Conservation (phyloP, 202 grass and related monocot species). For the Miscanthus sacchariflorus region DNA sequence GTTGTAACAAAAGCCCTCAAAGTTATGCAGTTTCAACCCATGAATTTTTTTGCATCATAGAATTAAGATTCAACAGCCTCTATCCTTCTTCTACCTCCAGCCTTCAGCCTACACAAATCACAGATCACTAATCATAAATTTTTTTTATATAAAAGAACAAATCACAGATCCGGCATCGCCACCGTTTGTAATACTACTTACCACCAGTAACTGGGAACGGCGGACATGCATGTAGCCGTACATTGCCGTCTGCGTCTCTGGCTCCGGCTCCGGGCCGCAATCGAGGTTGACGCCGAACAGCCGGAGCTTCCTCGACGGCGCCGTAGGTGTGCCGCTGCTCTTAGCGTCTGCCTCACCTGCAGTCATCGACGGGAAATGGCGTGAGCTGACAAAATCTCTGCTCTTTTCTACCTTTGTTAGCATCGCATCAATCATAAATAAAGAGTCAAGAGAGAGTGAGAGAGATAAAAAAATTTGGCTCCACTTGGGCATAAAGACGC, state of each 20-base stretch:
- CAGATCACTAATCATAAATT: too few relatives aligned
- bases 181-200: slow-evolving; percentile 33
- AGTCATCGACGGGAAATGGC: slow-evolving; percentile 31
- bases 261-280: slow-evolving; percentile 71
- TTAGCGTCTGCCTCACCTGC: slow-evolving; percentile 58
- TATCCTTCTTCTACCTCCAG: too few relatives aligned
- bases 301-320: slow-evolving; percentile 69
- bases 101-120: too few relatives aligned
- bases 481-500: neutral
- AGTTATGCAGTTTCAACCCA: neutral
- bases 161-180: too few relatives aligned
- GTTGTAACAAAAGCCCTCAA: neutral
- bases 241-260: slow-evolving; percentile 50
- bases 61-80: too few relatives aligned
- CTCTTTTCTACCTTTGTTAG: neutral
- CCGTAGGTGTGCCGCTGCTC: slow-evolving; percentile 43
- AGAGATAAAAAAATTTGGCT: too few relatives aligned
- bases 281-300: slow-evolving; percentile 96
- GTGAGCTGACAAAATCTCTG: neutral
- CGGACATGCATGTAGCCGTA: slow-evolving; percentile 50
- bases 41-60: too few relatives aligned
- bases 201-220: slow-evolving; percentile 68
- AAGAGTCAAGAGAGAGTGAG: too few relatives aligned
- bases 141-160: too few relatives aligned
- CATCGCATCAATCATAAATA: neutral